Base-by-base conservation (phyloP, 805 yeast genomes). In the Ogataea chonburiensis region DNA sequence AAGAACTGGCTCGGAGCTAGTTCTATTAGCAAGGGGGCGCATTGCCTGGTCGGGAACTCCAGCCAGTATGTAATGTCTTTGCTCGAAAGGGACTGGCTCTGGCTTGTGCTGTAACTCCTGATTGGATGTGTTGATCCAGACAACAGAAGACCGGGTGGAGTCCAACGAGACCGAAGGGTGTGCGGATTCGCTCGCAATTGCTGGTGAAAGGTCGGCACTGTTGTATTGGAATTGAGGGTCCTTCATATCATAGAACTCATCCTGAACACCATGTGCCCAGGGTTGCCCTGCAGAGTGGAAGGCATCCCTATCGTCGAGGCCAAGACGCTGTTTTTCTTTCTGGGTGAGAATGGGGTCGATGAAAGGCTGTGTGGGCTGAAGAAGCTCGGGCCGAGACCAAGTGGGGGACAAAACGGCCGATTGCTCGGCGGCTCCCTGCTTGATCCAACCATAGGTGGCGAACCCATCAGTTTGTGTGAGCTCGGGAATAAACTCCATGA, bases 1-100 rank as follows among this genome's bases (percentile, higher is more conserved):
- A 12, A 40, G 14, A 9, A 33, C 27, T 5, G 47, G 47, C 22
- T 43, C 47, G 8, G 49, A 43, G 16, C 37, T 42, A 21, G 47
- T 37, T 18, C 47, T 25, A 6, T 30, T 29, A 17, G 27, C 28
- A 13, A 24, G 13, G 8, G 37, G 41, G 7, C 34, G 36, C 7
- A 9, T 8, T 7, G 3, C 17, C 11, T 13, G 28, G 8, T 10
- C 26, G 9, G 20, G 16, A 21, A 14, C 15, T 6, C 25, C 25
- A n/a, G 25, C 7, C 7, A 23, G 7, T 7, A 7, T 9, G 13
- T 8, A 23, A n/a, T 23, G 7, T 8, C 11, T n/a, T 9, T 8
- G 13, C 7, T 8, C 7, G 13, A n/a, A n/a, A n/a, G 10, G 13
- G 7, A 7, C 25, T 8, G 10, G 25, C 7, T 10, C 13, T 23